Evolutionary conservation across 306 rosid species (phyloP).

Genomic region (Gleditsia sinensis): DNA sequence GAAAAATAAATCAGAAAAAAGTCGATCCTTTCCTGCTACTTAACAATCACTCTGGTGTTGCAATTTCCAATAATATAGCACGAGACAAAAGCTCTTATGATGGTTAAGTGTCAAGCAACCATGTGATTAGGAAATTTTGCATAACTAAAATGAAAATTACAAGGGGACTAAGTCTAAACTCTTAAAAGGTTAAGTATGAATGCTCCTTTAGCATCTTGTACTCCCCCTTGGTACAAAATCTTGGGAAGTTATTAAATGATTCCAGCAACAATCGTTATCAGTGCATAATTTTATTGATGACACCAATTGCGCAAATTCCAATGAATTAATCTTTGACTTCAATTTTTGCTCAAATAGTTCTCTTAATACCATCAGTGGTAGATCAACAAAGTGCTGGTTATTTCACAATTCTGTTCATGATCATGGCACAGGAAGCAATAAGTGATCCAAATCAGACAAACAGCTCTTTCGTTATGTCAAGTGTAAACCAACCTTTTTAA

Average conservation of each 20-base stretch:
- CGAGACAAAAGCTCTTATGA: conserved; percentile 24
- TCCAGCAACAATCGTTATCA: conserved; percentile 33
- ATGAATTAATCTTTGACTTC: conserved; percentile 36
- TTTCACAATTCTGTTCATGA: conserved; percentile 41
- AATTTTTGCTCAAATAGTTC: conserved; percentile 35
- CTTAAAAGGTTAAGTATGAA: background rate
- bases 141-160: conserved; percentile 12
- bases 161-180: background rate
- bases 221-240: conserved; percentile 20
- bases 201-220: conserved; percentile 41
- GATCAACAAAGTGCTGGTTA: conserved; percentile 37
- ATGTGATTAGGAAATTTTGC: conserved; percentile 14
- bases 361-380: conserved; percentile 31
- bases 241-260: conserved; percentile 5
- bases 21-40: background rate
- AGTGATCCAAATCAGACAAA: conserved; percentile 35
- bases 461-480: conserved; percentile 37
- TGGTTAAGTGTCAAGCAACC: conserved; percentile 28
- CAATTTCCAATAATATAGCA: conserved; percentile 28
- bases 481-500: conserved; percentile 47
- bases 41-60: conserved; percentile 10
- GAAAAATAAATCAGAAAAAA: background rate
- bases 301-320: conserved; percentile 29
- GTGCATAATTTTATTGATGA: conserved; percentile 30
- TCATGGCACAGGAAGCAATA: conserved; percentile 36